A percentile compares a stretch with the other conserved stretches of the same genome.
Evolutionary conservation across 1,284 basidiomycete genomes (phyloP).

Genomic region (Schizopora paradoxa): DNA sequence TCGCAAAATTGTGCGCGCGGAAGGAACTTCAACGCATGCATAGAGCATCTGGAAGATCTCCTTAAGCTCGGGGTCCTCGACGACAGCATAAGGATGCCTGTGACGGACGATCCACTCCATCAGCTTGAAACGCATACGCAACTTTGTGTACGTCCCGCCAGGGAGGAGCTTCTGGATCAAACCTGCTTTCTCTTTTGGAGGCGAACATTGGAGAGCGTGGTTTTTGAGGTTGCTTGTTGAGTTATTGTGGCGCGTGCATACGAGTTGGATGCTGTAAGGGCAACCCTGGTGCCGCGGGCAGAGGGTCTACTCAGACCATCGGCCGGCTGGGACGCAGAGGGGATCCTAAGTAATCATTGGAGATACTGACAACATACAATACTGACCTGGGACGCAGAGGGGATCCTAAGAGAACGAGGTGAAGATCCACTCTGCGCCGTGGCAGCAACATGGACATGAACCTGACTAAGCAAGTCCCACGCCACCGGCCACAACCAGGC

Average conservation of each 20-base stretch:
- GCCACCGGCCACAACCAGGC: too few relatives aligned
- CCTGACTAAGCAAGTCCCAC: too few relatives aligned
- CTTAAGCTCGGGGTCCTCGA: conserved; percentile 17
- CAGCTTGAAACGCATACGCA: conserved; percentile 1
- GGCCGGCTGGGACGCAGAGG: too few relatives aligned
- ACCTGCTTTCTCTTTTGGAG: neutral
- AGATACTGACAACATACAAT: too few relatives aligned
- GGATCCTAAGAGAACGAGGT: too few relatives aligned
- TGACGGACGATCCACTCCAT: conserved; percentile 9
- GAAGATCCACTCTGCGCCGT: too few relatives aligned
- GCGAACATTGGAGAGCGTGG: conserved; percentile 9
- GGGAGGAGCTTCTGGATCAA: conserved; percentile 8
- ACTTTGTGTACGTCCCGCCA: conserved; percentile 11
- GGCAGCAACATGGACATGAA: too few relatives aligned
- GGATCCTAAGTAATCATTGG: too few relatives aligned
- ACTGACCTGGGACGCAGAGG: too few relatives aligned
- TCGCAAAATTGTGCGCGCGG: conserved; percentile 13
- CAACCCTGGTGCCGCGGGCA: too few relatives aligned
- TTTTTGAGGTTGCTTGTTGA: conserved; percentile 16
- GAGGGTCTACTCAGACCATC: too few relatives aligned
- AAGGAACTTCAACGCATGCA: conserved; percentile 16
- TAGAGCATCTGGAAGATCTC: conserved; percentile 18
- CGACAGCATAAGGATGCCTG: conserved; percentile 19
- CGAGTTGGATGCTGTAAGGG: too few relatives aligned
- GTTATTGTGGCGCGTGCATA: neutral